phyloP scores from a whole-genome alignment of 257 asterid species.

The Eustoma russellianum region DNA sequence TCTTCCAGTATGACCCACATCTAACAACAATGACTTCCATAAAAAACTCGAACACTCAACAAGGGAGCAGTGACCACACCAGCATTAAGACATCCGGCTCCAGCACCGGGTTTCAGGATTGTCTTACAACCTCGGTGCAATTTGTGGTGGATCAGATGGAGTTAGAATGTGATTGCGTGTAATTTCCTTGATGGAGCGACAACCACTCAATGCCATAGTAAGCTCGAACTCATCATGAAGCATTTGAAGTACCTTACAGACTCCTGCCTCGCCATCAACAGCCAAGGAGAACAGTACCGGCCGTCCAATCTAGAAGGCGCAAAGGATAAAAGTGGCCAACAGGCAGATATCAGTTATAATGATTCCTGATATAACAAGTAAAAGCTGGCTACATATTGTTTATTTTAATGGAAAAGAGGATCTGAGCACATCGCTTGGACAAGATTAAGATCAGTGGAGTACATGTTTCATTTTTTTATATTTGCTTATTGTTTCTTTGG shows the following conservation, averaged over 20 bases:
- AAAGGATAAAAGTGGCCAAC: no score
- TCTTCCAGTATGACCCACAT: no score
- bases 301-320: constrained; percentile 47
- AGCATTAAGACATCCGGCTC: no score
- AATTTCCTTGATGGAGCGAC: constrained; percentile 59
- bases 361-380: no score
- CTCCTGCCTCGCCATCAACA: constrained; percentile 67
- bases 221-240: constrained; percentile 71
- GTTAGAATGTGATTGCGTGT: constrained; percentile 47
- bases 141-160: constrained; percentile 44
- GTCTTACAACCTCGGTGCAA: constrained; percentile 34
- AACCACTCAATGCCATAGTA: constrained; percentile 80
- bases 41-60: no score
- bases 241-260: constrained; percentile 63
- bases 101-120: no score
- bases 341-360: no score
- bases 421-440: not conserved
- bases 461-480: no score
- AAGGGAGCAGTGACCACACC: no score
- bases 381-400: not conserved
- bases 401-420: not conserved
- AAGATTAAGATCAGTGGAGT: no score
- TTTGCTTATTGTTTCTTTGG: no score
- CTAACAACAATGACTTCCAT: no score
- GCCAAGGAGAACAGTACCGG: constrained; percentile 63